Evolutionary conservation across 2,329 filamentous ascomycete genomes (phyloP), one percentile per base, ranked within the genome.

Genomic region (Orbilia oligospora): DNA sequence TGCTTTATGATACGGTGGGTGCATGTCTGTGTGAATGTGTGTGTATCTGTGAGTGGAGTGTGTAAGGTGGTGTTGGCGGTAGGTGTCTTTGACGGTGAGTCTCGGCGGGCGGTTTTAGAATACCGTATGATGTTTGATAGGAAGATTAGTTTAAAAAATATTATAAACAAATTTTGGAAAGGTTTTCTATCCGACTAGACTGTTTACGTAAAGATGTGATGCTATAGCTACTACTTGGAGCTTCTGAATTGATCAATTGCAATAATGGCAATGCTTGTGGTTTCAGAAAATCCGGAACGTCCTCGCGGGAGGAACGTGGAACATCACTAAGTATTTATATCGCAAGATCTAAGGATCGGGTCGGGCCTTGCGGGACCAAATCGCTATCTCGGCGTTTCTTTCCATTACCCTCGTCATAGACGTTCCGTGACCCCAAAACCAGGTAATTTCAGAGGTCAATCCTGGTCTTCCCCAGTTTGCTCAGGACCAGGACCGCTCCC

Each of bases 81-180:
- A 27, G 56, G 33, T 61, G 18, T 61, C 27, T 61, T 58, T 22
- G 33, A 58, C 53, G n/a, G 53, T 41, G 53, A 58, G 53, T 58
- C 30, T 38, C 38, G 53, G 53, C 22, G n/a, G 16, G 27, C 16
- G 10, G 41, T 61, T 44, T 44, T 4, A 24, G 56, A 44, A 20
- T 61, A 61, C 14, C 14, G 44, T 61, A 61, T 5, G 38, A 41
- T 16, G 16, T 41, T 30, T 24, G n/a, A 20, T 61, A 44, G 56
- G 20, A 61, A 58, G 53, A 41, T 38, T 46, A 46, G 16, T 20
- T 33, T 65, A 24, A 38, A 65, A 16, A 64, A 65, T 30, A 44
- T 24, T 49, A 51, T 33, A 49, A 16, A 36, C 14, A n/a, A n/a
- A 27, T 65, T 44, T 10, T 10, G 27, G 46, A 44, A 64, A 48